Base-by-base conservation (phyloP, 2,329 filamentous ascomycete species). In the Phaeosphaeriaceae sp. region DNA sequence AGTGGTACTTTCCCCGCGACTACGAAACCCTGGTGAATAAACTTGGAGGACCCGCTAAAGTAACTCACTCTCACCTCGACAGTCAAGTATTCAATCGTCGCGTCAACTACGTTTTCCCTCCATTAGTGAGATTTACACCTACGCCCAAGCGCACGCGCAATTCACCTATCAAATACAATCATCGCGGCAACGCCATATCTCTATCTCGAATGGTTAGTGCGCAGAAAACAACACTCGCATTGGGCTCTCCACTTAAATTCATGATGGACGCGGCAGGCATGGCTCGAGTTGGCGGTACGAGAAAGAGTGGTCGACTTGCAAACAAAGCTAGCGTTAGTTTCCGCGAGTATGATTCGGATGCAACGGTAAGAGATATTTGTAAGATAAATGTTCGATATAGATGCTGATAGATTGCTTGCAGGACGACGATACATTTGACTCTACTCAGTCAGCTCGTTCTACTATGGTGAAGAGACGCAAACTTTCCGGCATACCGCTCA, bases 1-100 rank as follows among this genome's bases (percentile, higher is more conserved):
- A 49, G 7, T 70, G 65, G 64, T 33, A 51, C 2, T 70, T 64
- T 13, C 67, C 65, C 2, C 45, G 33, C 0, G 63, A 70, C 17
- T 69, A 61, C 28, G 36, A 39, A 1, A 17, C 35, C 1, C 43
- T 70, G 17, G 42, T 68, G 16, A 40, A 53, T 30, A 54, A 59
- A 35, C 51, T 63, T 21, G 61, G 61, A 1, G 61, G 60, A 2
- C 54, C 55, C 1, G 26, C 26, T 2, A 13, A 26, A 3, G 46
- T 63, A 29, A 60, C 50, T 36, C 37, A 42, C 50, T 36, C 30
- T 54, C 61, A 63, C 52, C 42, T 46, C 12, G 61, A 64, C 34
- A 42, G 39, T 8, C 54, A 63, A 30, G 43, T 54, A 8, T 63
- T 64, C 21, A 47, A 34, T 11, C 61, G 61, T 15, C 60, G 53